A percentile compares a stretch with the other conserved stretches of the same genome.
Conservation (phyloP, 1,284 basidiomycete species). For the Apiotrichum porosum region DNA sequence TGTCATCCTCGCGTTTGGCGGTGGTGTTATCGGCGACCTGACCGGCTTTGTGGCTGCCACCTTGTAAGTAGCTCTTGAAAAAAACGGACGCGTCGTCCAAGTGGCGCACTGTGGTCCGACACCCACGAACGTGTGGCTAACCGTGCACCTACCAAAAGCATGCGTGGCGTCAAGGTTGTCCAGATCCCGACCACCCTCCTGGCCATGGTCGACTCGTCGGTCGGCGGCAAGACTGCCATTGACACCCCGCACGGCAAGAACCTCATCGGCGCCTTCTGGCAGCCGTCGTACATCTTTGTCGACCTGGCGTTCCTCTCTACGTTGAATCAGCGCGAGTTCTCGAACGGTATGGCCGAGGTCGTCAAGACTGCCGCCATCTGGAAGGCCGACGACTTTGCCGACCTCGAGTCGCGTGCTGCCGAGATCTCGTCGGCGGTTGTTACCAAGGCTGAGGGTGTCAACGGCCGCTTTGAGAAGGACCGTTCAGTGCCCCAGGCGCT, state of each 20-base stretch:
- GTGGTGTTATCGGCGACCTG: constrained; percentile 94
- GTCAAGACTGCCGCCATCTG: constrained; percentile 95
- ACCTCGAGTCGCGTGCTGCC: constrained; percentile 74
- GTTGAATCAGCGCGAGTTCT: constrained; percentile 86
- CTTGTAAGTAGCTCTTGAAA: constrained; percentile 69
- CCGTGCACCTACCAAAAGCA: no score
- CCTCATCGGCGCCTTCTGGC: constrained; percentile 97
- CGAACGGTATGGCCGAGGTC: constrained; percentile 98
- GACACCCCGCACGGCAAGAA: constrained; percentile 97
- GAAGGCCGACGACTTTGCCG: constrained; percentile 79
- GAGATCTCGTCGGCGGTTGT: constrained; percentile 81
- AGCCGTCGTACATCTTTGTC: constrained; percentile 95
- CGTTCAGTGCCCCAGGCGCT: constrained; percentile 66
- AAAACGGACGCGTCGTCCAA: no score
- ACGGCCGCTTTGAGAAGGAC: constrained; percentile 64
- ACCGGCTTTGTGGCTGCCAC: constrained; percentile 96
- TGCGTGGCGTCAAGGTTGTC: constrained; percentile 85
- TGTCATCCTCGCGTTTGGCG: constrained; percentile 87
- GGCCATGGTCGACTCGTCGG: constrained; percentile 97
- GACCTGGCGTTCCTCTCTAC: constrained; percentile 94
- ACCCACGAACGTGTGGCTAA: not conserved
- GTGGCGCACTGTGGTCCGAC: not conserved
- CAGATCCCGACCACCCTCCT: constrained; percentile 96
- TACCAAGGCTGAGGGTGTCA: constrained; percentile 49
- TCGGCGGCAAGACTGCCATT: constrained; percentile 97